phyloP scores from a whole-genome alignment of 805 yeast genomes.

The Sugiyamaella marilandica region DNA sequence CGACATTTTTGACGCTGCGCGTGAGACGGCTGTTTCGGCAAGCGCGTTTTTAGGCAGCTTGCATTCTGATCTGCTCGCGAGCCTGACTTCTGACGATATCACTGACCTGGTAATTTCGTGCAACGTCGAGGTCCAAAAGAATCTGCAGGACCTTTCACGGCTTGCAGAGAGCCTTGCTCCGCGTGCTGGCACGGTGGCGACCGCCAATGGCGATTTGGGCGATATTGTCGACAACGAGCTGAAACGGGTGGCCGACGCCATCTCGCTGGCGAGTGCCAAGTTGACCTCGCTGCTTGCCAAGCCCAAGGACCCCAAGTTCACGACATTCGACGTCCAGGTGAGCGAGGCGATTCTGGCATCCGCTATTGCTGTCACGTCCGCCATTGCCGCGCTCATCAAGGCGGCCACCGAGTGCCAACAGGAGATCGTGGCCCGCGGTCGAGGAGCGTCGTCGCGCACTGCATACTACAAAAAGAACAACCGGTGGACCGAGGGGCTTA shows the following conservation, averaged over 20 bases:
- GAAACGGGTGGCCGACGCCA: constrained; percentile 65
- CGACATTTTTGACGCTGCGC: constrained; percentile 42
- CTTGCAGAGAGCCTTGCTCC: constrained; percentile 57
- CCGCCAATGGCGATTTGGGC: constrained; percentile 46
- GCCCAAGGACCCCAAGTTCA: constrained; percentile 47
- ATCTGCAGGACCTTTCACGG: constrained; percentile 53
- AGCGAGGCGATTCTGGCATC: constrained; percentile 74
- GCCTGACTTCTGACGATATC: constrained; percentile 55
- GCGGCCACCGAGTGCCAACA: constrained; percentile 78
- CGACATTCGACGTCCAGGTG: constrained; percentile 58
- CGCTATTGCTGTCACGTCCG: constrained; percentile 74
- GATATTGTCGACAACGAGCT: constrained; percentile 70
- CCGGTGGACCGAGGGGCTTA: constrained; percentile 90
- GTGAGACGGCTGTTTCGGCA: constrained; percentile 55
- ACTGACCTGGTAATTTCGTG: constrained; percentile 73
- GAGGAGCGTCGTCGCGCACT: constrained; percentile 59
- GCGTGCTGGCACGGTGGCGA: constrained; percentile 28
- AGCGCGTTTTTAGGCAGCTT: constrained; percentile 59
- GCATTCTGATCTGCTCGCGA: constrained; percentile 48
- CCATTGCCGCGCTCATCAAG: constrained; percentile 63
- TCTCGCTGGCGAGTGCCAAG: constrained; percentile 59
- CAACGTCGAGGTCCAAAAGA: constrained; percentile 68
- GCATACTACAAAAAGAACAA: constrained; percentile 82
- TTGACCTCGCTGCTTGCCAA: constrained; percentile 48
- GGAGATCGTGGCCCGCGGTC: constrained; percentile 71